Base-by-base conservation (phyloP, 1,284 basidiomycete species). In the Tilletia caries region DNA sequence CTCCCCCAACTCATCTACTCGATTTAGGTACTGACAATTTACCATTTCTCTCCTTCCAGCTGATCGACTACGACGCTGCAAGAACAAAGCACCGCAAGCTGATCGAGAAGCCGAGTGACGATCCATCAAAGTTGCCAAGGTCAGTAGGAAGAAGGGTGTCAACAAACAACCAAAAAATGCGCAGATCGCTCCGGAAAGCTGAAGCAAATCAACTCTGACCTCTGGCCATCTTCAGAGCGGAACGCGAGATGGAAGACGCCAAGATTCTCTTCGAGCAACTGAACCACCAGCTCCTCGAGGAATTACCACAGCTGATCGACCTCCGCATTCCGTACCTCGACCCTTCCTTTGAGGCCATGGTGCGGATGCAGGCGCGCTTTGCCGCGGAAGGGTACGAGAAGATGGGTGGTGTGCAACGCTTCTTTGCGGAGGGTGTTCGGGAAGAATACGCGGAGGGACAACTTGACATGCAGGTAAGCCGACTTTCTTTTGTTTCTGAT, bases 341-440 rank as follows among this genome's bases (percentile, higher is more conserved):
- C 84, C 96, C 96, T 0, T 94, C 92, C 75, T 98, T 99, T 83
- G 96, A 99, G 84, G 92, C 95, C 41, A 98, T 98, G 95, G 79
- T 85, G 15, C 92, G 96, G 52, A 92, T 96, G 88, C 95, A 99
- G 84, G 89, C 92, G 81, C 93, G 94, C 79, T 97, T 97, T 80
- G 93, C 95, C 0, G 92, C 97, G 83, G 95, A 98, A 79, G 96
- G 93, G 0, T 99, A 99, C 83, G 95, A 98, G 86, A 98, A 96
- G 85, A 87, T 98, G 68, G 92, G 94, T 58, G 91, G 93, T 60
- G 96, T 98, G 3, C 96, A 99, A 84, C 86, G 94, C 89, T 98
- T 77, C 73, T 83, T 83, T 71, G 71, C 78, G 5, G 80, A 83
- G 50, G 75, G 78, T 15, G 78, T 83, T 0, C 73, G 81, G 23